These are phyloP conservation scores for Alternaria arbusti DNA, from an alignment of 2,329 filamentous ascomycete species.

Conservation along the genomic window DNA sequence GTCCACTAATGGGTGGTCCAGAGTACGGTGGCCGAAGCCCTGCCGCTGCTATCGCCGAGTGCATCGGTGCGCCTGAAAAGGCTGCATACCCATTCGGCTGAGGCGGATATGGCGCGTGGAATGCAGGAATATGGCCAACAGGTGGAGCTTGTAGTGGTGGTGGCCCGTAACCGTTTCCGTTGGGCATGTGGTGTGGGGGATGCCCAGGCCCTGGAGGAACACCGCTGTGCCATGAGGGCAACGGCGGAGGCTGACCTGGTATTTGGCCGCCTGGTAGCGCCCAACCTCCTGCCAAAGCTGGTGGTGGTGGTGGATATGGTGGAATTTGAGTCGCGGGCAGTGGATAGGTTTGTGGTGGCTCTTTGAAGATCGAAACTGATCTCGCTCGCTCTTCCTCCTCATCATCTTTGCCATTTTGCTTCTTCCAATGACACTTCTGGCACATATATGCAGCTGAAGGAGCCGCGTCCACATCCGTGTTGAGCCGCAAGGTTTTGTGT, in stretches of 20 bases:
- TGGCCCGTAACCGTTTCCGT: constrained; percentile 37
- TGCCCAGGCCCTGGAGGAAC: constrained; percentile 33
- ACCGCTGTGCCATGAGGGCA: constrained; percentile 39
- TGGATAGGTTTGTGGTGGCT: constrained; percentile 42
- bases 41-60: constrained; percentile 36
- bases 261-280: constrained; percentile 24
- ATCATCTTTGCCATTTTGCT: constrained; percentile 45
- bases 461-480: constrained; percentile 28
- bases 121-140: constrained; percentile 37
- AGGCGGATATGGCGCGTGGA: constrained; percentile 41
- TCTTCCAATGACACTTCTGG: constrained; percentile 58
- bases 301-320: constrained; percentile 24
- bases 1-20: constrained; percentile 34
- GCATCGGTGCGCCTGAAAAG: constrained; percentile 38
- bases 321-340: constrained; percentile 43
- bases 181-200: constrained; percentile 35
- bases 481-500: constrained; percentile 24
- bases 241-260: constrained; percentile 36
- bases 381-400: constrained; percentile 38
- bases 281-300: constrained; percentile 32
- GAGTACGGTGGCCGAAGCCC: constrained; percentile 38
- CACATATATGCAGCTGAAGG: constrained; percentile 47
- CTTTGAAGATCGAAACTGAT: constrained; percentile 35
- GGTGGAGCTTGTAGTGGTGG: constrained; percentile 31
- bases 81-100: constrained; percentile 45